phyloP scores from a whole-genome alignment of 176 grass and related monocot species.

The Hyparrhenia diplandra region DNA sequence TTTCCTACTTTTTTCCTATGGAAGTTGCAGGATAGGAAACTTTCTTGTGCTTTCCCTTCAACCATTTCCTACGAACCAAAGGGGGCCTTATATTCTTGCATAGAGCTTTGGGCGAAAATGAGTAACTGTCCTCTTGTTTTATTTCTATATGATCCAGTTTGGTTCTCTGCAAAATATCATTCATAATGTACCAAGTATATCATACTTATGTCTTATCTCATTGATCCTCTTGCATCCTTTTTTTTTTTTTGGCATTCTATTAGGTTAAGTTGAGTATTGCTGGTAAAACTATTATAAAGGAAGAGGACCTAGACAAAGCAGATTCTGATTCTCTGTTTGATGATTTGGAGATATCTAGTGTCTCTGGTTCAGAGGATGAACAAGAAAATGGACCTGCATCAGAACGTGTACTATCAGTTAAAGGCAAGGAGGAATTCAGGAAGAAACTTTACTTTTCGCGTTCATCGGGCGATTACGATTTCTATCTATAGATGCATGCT shows the following conservation, averaged over 20 bases:
- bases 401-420: constrained; percentile 31
- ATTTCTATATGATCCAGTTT: neutral
- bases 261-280: constrained; percentile 83
- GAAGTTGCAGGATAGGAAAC: too few species aligned
- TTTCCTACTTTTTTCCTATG: too few species aligned
- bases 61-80: too few species aligned
- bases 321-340: constrained; percentile 69
- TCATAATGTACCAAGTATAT: neutral
- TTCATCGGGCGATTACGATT: constrained; percentile 45
- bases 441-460: constrained; percentile 67
- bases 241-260: constrained; percentile 14
- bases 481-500: constrained; percentile 71
- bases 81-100: neutral
- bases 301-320: constrained; percentile 76
- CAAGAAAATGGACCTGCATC: constrained; percentile 45
- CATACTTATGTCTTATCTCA: neutral
- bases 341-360: constrained; percentile 84
- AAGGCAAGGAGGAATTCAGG: constrained; percentile 65
- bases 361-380: constrained; percentile 94
- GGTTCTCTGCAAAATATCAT: neutral
- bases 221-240: neutral
- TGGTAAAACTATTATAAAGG: constrained; percentile 85
- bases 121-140: neutral
- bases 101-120: constrained; percentile 1
- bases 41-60: too few species aligned